phyloP scores from a whole-genome alignment of 108 stramenopile species.

The Skeletonema marinoi region DNA sequence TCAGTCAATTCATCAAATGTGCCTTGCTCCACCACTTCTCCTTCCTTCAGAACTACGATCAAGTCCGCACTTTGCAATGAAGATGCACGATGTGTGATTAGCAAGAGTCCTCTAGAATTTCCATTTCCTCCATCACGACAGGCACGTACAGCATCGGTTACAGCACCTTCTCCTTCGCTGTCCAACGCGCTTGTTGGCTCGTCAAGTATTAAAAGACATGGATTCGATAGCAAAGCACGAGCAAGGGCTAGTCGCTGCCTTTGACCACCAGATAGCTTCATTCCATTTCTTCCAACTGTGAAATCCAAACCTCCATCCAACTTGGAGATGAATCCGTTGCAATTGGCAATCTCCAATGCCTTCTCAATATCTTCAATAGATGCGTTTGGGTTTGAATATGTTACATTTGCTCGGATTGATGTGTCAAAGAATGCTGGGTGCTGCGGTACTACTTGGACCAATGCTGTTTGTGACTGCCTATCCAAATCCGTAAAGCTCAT shows the following conservation, averaged over 20 bases:
- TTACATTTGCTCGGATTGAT: constrained; percentile 77
- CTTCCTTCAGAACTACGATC: constrained; percentile 75
- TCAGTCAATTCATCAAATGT: constrained; percentile 46
- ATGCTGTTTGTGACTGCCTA: constrained; percentile 50
- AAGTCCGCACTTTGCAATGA: constrained; percentile 68
- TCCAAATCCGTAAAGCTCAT: constrained; percentile 45
- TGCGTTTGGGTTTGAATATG: constrained; percentile 68
- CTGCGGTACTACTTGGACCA: constrained; percentile 95
- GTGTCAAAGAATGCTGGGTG: constrained; percentile 79
- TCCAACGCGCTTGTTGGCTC: constrained; percentile 88
- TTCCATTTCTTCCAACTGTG: constrained; percentile 86
- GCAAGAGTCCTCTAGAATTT: constrained; percentile 49
- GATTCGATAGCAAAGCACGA: constrained; percentile 92
- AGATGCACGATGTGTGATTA: constrained; percentile 78
- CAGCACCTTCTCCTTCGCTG: constrained; percentile 73
- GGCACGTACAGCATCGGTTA: constrained; percentile 67
- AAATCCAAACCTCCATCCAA: constrained; percentile 80
- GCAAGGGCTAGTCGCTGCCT: constrained; percentile 93
- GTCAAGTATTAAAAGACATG: constrained; percentile 87
- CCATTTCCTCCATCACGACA: constrained; percentile 51
- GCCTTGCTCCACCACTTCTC: constrained; percentile 61
- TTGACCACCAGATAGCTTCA: constrained; percentile 92
- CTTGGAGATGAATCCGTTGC: constrained; percentile 71
- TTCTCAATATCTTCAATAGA: constrained; percentile 52
- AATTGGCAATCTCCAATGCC: constrained; percentile 67